Evolutionary conservation across 192 early-diverging fungal genomes (phyloP), one percentile per base, ranked within the genome.

Genomic region (Chytriomyces sp.): DNA sequence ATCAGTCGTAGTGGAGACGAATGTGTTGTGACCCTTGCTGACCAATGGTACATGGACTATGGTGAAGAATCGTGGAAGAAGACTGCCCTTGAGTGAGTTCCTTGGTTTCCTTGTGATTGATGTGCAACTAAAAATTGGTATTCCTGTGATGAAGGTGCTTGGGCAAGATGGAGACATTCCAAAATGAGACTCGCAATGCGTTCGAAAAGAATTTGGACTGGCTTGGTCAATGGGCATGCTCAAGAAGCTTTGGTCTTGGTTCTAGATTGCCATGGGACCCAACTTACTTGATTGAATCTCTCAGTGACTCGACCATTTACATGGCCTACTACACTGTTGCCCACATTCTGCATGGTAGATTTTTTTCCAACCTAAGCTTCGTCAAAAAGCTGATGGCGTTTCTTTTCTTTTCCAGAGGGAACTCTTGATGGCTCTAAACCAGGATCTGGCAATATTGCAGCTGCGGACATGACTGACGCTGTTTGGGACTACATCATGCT

Each of bases 291-390:
- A 95, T 99, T 73, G 98, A 99, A 87, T 95, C 94, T 48, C 87
- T 99, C 24, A 93, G 92, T 18, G 98, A 99, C 80, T 99, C 98
- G 20, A 99, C 98, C 26, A 98, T 99, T 73, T 99, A 99, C 85
- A 99, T 99, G 98, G 94, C 98, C 45, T 99, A 98, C 89, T 99
- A 99, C 88, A 98, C 98, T 18, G 91, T 99, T 45, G 90, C 95
- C 7, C 94, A 95, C 80, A 82, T 97, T 69, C 86, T 99, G 23
- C 97, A 99, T 76, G 86, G 86, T 82, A 72, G 5, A 61, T 63
- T 9, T 47, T 7, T 28, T 20, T 64, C 35, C 1, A 2, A 1
- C 1, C 63, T 2, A n/a, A 26, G 20, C 16, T 49, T 35, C 45
- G 45, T 13, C 82, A 26, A 6, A 13, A 62, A 72, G 18, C 1